These are phyloP conservation scores for Lycium barbarum DNA, from an alignment of 257 asterid genomes.

Conservation along the genomic window DNA sequence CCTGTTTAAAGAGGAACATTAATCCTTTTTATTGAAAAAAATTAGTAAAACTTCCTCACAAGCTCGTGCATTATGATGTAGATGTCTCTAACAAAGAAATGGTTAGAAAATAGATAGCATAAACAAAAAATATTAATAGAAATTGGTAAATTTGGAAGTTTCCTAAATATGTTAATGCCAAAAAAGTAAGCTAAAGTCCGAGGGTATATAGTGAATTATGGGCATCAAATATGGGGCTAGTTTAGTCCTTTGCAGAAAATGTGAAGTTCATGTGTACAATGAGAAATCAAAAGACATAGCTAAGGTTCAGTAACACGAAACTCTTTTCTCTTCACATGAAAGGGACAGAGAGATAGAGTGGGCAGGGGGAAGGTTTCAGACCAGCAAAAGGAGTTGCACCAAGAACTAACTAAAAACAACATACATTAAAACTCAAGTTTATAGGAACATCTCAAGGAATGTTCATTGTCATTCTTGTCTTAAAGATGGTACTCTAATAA, in stretches of 20 bases:
- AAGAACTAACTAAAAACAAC: not conserved
- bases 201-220: not conserved
- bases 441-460: conserved; percentile 16
- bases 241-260: conserved; percentile 1
- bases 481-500: conserved; percentile 4
- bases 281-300: not conserved
- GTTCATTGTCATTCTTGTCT: not conserved
- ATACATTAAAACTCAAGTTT: conserved; percentile 8
- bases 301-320: not conserved
- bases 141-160: not conserved
- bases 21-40: not conserved
- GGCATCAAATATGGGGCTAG: not conserved
- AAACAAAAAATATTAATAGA: not conserved
- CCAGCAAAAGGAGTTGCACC: not conserved
- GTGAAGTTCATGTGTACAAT: not conserved
- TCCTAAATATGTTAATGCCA: not conserved
- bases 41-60: not conserved
- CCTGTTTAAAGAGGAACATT: not conserved
- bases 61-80: not conserved
- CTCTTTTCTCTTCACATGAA: not conserved
- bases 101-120: not conserved
- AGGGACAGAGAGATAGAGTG: not conserved
- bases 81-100: not conserved
- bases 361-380: conserved; percentile 18
- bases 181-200: not conserved